Evolutionary conservation across 2,329 filamentous ascomycete genomes (phyloP).

Genomic region (Tricladium varicosporioides): DNA sequence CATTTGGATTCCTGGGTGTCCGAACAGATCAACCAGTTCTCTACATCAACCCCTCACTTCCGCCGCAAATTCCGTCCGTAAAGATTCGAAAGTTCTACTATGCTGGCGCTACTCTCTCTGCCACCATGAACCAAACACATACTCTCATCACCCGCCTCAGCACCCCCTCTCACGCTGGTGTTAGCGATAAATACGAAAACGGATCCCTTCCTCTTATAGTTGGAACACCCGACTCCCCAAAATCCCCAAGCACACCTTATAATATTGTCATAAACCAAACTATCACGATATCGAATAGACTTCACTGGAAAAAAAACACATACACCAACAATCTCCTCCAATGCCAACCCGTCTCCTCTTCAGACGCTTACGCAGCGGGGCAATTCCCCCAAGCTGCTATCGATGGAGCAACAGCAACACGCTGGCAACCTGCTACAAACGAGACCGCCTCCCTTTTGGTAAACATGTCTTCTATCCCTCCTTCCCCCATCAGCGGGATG

Average conservation of each 20-base stretch:
- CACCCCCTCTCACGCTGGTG: slow-evolving; percentile 39
- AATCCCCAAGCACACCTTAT: slow-evolving; percentile 41
- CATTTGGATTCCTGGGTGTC: slow-evolving; percentile 67
- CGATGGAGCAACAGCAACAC: slow-evolving; percentile 64
- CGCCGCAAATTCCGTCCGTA: slow-evolving; percentile 56
- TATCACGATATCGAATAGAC: slow-evolving; percentile 57
- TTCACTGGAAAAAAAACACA: slow-evolving; percentile 52
- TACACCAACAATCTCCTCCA: slow-evolving; percentile 61
- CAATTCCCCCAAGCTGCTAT: slow-evolving; percentile 68
- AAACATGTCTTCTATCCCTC: slow-evolving; percentile 40
- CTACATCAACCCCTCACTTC: slow-evolving; percentile 63
- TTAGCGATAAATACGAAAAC: slow-evolving; percentile 55
- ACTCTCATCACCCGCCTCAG: slow-evolving; percentile 57
- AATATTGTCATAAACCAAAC: slow-evolving; percentile 47
- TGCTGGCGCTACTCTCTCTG: slow-evolving; percentile 62
- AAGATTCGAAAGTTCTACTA: slow-evolving; percentile 64
- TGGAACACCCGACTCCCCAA: slow-evolving; percentile 40
- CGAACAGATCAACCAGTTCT: slow-evolving; percentile 56
- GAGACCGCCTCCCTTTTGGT: slow-evolving; percentile 55
- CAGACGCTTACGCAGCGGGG: slow-evolving; percentile 52
- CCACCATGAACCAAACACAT: slow-evolving; percentile 61
- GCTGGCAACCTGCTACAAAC: slow-evolving; percentile 62
- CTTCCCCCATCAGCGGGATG: slow-evolving; percentile 46
- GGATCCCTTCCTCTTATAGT: slow-evolving; percentile 57
- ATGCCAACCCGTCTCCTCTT: slow-evolving; percentile 54